Evolutionary conservation across 169 alveolate species (phyloP).

Genomic region (Plasmodium inui): DNA sequence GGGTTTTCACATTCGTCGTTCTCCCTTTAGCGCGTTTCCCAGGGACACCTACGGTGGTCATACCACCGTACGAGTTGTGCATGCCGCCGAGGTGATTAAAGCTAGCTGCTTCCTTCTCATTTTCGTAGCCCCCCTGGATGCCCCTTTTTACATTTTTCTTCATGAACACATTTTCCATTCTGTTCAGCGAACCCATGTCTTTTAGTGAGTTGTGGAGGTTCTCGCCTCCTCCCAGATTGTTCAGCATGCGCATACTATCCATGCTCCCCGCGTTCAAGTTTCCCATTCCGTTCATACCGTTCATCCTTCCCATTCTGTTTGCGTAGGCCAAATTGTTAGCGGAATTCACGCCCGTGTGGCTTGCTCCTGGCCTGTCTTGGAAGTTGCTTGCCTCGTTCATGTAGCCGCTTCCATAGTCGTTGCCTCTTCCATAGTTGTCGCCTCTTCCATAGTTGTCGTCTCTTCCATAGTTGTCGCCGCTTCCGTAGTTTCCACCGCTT

Average conservation of each 20-base stretch:
- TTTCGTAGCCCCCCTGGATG: neutral
- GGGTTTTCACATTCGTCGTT: neutral
- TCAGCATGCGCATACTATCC: neutral
- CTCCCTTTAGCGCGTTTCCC: neutral
- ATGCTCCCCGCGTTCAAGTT: neutral
- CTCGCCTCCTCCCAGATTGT: neutral
- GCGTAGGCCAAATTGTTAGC: neutral
- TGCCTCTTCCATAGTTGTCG: neutral
- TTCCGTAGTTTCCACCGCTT: neutral
- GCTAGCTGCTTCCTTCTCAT: neutral
- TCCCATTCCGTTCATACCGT: neutral
- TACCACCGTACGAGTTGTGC: neutral
- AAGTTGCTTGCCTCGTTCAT: neutral
- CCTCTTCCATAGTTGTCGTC: neutral
- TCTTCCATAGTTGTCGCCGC: neutral
- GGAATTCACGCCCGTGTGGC: neutral
- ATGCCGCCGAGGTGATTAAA: neutral
- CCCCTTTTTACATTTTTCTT: neutral
- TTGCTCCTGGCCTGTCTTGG: neutral
- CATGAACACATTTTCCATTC: conserved; percentile 6
- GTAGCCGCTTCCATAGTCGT: neutral
- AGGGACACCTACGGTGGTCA: neutral
- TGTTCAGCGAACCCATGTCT: neutral
- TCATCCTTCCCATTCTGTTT: neutral
- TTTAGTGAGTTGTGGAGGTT: neutral